A percentile compares a stretch with the other conserved stretches of the same genome.
Conservation (phyloP, 2,329 filamentous ascomycete genomes). For the Fusarium redolens region DNA sequence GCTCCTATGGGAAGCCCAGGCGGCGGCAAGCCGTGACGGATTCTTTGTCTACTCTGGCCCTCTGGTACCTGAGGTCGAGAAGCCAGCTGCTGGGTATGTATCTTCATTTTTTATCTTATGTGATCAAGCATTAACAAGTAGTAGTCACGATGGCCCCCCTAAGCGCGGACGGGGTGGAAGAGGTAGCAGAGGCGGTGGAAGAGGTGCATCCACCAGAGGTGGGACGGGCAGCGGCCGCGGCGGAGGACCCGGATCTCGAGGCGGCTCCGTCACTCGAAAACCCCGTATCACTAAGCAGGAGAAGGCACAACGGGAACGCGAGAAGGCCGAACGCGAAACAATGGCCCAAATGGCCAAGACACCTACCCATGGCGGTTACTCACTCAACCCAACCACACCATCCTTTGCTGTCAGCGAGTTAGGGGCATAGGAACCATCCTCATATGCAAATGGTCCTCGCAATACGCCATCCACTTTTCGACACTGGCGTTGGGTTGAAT, state of each 20-base stretch:
- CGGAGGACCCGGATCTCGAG: constrained; percentile 76
- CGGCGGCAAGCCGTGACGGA: constrained; percentile 91
- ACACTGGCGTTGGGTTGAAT: background rate
- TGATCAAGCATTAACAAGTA: constrained; percentile 49
- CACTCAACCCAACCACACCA: constrained; percentile 53
- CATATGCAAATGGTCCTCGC: background rate
- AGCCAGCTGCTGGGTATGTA: constrained; percentile 67
- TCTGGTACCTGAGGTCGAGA: constrained; percentile 86
- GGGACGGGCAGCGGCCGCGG: constrained; percentile 58
- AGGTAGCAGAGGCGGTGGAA: constrained; percentile 64
- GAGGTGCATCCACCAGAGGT: constrained; percentile 71
- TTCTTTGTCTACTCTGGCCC: constrained; percentile 99
- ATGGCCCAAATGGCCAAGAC: constrained; percentile 56
- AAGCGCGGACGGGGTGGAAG: constrained; percentile 72
- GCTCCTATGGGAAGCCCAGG: constrained; percentile 93
- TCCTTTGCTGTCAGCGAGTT: constrained; percentile 53
- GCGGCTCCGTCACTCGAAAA: constrained; percentile 79
- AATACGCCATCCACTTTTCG: background rate
- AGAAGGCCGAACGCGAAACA: constrained; percentile 80
- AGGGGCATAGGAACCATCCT: constrained; percentile 42
- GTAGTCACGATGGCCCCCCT: constrained; percentile 77
- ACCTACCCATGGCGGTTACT: constrained; percentile 50
- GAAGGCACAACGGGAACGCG: constrained; percentile 81
- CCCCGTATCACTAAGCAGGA: constrained; percentile 89
- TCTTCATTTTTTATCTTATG: background rate